Evolutionary conservation across 148 eudicot genomes (phyloP).

Genomic region (Polygonum aviculare): DNA sequence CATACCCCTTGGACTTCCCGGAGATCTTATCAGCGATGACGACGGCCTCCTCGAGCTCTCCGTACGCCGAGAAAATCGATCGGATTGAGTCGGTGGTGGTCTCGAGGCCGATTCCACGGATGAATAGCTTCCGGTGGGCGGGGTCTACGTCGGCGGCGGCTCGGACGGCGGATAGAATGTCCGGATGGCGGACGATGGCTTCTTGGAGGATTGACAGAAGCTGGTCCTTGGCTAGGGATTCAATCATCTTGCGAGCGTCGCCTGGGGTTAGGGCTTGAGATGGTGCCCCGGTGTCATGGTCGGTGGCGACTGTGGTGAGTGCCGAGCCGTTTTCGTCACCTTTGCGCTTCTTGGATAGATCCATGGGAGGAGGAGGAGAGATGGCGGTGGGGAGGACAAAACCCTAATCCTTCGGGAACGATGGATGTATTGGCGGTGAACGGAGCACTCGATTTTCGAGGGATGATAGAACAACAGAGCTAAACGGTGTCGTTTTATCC

Average conservation of each 20-base stretch:
- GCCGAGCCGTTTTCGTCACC: constrained; percentile 62
- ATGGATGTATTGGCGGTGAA: background rate
- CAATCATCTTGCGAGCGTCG: constrained; percentile 56
- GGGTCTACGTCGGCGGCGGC: constrained; percentile 60
- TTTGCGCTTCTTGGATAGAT: constrained; percentile 69
- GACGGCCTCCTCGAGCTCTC: constrained; percentile 70
- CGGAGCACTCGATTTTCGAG: background rate
- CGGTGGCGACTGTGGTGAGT: background rate
- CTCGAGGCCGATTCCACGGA: constrained; percentile 69
- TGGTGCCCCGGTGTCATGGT: constrained; percentile 8
- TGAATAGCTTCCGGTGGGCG: constrained; percentile 68
- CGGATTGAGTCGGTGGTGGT: constrained; percentile 57
- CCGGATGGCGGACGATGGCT: constrained; percentile 47
- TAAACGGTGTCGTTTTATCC: background rate
- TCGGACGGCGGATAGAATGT: constrained; percentile 54
- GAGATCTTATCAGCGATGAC: constrained; percentile 62
- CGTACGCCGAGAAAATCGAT: constrained; percentile 39
- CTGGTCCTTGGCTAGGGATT: constrained; percentile 44
- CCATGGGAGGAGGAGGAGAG: constrained; percentile 20
- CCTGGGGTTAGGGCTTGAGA: constrained; percentile 30
- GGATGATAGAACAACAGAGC: background rate
- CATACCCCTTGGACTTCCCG: constrained; percentile 72
- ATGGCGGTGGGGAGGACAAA: background rate
- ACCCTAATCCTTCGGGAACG: constrained; percentile 1
- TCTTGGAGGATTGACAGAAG: constrained; percentile 43